Evolutionary conservation across 495 filamentous ascomycete genomes (phyloP).

Genomic region (Astrothelium macrocarpum): DNA sequence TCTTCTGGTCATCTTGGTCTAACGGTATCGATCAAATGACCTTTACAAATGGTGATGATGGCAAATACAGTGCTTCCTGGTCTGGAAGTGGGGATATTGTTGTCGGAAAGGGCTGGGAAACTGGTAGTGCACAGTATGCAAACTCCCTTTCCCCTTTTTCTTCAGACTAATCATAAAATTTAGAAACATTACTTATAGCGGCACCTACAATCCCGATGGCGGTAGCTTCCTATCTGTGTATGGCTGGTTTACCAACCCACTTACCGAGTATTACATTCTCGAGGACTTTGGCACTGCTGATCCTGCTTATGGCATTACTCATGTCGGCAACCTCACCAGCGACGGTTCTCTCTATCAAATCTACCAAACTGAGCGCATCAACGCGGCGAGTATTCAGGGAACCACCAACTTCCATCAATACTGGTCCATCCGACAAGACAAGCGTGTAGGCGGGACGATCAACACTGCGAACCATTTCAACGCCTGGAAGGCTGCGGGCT

Average conservation of each 20-base stretch:
- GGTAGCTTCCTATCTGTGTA: slow-evolving; percentile 54
- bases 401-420: slow-evolving; percentile 54
- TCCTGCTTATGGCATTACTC: slow-evolving; percentile 23
- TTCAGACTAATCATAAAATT: neutral
- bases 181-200: slow-evolving; percentile 46
- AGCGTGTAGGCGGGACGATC: slow-evolving; percentile 46
- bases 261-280: slow-evolving; percentile 58
- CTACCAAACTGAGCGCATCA: slow-evolving; percentile 17
- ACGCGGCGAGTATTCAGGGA: slow-evolving; percentile 44
- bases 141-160: neutral
- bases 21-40: slow-evolving; percentile 20
- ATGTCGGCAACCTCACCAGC: slow-evolving; percentile 9
- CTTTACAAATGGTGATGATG: slow-evolving; percentile 24
- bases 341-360: slow-evolving; percentile 26
- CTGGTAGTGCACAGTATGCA: slow-evolving; percentile 16
- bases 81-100: slow-evolving; percentile 24
- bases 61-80: slow-evolving; percentile 23
- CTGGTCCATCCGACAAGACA: slow-evolving; percentile 47
- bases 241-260: slow-evolving; percentile 52
- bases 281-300: slow-evolving; percentile 50
- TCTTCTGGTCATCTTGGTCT: slow-evolving; percentile 28
- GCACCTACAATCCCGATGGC: slow-evolving; percentile 46
- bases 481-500: slow-evolving; percentile 30
- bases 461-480: slow-evolving; percentile 34
- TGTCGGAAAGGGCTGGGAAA: slow-evolving; percentile 28